phyloP scores from a whole-genome alignment of 179 eudicot species.

The Drosera spatulata region DNA sequence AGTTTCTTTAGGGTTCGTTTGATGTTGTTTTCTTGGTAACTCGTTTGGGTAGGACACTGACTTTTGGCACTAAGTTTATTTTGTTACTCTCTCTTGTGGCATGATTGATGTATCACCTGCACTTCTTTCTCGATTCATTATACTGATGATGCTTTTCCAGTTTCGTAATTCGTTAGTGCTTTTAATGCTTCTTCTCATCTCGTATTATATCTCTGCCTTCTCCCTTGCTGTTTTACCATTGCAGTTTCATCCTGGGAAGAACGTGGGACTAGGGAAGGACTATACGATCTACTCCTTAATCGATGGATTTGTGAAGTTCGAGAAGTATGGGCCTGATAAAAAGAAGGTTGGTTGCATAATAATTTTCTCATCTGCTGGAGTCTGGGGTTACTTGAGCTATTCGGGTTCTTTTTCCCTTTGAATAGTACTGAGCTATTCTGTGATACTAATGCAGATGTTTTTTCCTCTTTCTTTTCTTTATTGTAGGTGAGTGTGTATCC shows the following conservation, averaged over 20 bases:
- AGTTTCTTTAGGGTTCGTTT: too few species aligned
- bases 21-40: too few species aligned
- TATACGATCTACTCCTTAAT: conserved; percentile 82
- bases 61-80: too few species aligned
- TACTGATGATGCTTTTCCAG: not conserved
- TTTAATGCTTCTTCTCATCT: not conserved
- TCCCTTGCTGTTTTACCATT: not conserved
- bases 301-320: conserved; percentile 89
- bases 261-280: conserved; percentile 91
- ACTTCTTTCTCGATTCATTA: not conserved
- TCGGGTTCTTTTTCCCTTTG: too few species aligned
- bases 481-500: conserved; percentile 88
- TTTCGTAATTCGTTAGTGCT: too few species aligned
- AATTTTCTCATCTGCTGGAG: not conserved
- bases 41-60: too few species aligned
- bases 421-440: not conserved
- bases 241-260: conserved; percentile 94
- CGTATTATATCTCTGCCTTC: not conserved
- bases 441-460: not conserved
- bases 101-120: too few species aligned
- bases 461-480: not conserved
- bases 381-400: not conserved
- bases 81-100: too few species aligned
- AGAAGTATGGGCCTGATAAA: conserved; percentile 88
- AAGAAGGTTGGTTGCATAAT: conserved; percentile 45